A percentile compares a stretch with the other conserved stretches of the same genome.
These are phyloP conservation scores for Saprolegnia diclina DNA, from an alignment of 352 stramenopile species.

Conservation along the genomic window DNA sequence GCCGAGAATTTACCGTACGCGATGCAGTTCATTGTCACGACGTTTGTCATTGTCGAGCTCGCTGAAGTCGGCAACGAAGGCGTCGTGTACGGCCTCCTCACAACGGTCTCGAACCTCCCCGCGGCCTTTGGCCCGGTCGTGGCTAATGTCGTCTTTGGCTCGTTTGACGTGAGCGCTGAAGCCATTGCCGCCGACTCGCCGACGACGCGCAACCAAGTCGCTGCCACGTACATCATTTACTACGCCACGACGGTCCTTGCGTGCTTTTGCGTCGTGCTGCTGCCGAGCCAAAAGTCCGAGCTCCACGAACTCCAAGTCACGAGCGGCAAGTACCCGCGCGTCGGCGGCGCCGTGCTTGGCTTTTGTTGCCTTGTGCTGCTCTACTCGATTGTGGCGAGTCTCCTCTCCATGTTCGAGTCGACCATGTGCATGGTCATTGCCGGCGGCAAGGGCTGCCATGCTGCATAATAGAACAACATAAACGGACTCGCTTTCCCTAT, in stretches of 20 bases:
- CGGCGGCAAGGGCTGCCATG: conserved; percentile 43
- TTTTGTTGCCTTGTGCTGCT: conserved; percentile 31
- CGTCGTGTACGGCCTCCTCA: conserved; percentile 36
- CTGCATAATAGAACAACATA: neutral
- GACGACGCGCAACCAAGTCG: conserved; percentile 31
- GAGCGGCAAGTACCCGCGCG: conserved; percentile 18
- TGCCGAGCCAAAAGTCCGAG: conserved; percentile 34
- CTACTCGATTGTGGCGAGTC: conserved; percentile 50
- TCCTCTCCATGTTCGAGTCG: conserved; percentile 48
- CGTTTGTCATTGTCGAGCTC: conserved; percentile 35
- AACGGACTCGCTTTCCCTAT: too few species aligned
- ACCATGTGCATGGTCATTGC: conserved; percentile 55
- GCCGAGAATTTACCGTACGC: conserved; percentile 44
- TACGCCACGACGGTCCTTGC: conserved; percentile 41
- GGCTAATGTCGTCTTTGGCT: conserved; percentile 37
- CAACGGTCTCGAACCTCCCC: conserved; percentile 31
- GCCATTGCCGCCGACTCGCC: conserved; percentile 30
- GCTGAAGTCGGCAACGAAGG: conserved; percentile 36
- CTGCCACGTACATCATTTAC: conserved; percentile 33
- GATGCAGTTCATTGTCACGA: conserved; percentile 31
- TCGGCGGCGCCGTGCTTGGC: conserved; percentile 22
- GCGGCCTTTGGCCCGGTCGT: conserved; percentile 35
- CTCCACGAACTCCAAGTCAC: conserved; percentile 29
- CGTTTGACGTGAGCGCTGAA: conserved; percentile 36
- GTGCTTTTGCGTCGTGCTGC: conserved; percentile 37